These are phyloP conservation scores for Paracoccidioides brasiliensis DNA, from an alignment of 2,329 filamentous ascomycete genomes.

Conservation along the genomic window DNA sequence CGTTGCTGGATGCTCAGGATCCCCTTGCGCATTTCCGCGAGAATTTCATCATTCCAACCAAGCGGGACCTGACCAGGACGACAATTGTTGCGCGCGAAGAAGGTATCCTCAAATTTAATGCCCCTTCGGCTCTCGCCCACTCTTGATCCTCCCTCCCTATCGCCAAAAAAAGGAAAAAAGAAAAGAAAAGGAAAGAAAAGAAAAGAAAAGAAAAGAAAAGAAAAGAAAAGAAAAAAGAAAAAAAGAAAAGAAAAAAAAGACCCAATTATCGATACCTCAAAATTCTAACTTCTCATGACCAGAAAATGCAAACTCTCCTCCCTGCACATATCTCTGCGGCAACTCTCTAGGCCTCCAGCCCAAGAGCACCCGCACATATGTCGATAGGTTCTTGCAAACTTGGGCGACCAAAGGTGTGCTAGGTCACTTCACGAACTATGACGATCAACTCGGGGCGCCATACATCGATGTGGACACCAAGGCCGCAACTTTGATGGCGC, in stretches of 20 bases:
- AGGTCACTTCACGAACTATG: slow-evolving; percentile 62
- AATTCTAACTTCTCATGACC: slow-evolving; percentile 2
- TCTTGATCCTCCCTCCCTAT: not conserved
- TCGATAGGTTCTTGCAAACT: slow-evolving; percentile 62
- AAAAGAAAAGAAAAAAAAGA: not conserved
- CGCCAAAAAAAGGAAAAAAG: too few relatives aligned
- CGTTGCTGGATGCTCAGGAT: slow-evolving; percentile 47
- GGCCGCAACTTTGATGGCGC: slow-evolving; percentile 55
- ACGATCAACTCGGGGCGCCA: slow-evolving; percentile 52
- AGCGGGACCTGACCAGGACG: slow-evolving; percentile 53
- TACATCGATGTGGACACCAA: slow-evolving; percentile 73
- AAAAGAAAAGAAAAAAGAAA: not conserved
- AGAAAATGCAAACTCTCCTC: slow-evolving; percentile 28
- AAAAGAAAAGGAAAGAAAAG: not conserved
- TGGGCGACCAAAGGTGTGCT: slow-evolving; percentile 78
- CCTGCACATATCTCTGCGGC: slow-evolving; percentile 69
- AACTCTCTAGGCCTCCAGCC: slow-evolving; percentile 84
- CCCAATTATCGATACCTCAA: not conserved
- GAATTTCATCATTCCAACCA: slow-evolving; percentile 67
- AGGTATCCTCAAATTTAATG: slow-evolving; percentile 12
- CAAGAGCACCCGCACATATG: slow-evolving; percentile 48
- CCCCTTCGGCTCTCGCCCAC: not conserved
- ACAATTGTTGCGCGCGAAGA: slow-evolving; percentile 33
- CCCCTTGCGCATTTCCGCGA: slow-evolving; percentile 47
- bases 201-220: not conserved